Base-by-base conservation (phyloP, 768 basidiomycete species). In the Mycena leptocephala region DNA sequence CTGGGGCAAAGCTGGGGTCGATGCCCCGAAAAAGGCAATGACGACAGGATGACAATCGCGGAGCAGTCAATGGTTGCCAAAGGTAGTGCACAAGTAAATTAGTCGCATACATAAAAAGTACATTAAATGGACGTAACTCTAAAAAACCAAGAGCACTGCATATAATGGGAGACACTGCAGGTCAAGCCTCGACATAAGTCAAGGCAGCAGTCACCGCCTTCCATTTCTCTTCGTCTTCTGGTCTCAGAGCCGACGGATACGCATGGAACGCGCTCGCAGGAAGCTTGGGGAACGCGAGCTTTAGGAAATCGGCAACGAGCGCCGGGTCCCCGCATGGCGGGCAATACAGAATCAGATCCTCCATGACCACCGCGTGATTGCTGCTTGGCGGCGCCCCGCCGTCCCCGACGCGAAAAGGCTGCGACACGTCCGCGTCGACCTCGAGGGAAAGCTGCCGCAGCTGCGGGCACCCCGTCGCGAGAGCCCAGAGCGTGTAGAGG, bases 281-380 rank as follows among this genome's bases (percentile, higher is more conserved):
- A 0, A 78, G 72, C 28, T 62, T 16, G 4, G 77, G 74, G n/a
- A 78, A 78, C 65, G 74, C 77, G n/a, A n/a, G 33, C 3, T 73
- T 70, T 7, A 78, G 56, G 39, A 78, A 78, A 3, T 56, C 66
- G 0, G 66, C 61, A 43, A 78, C 77, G 46, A 76, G 59, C 48
- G 20, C 26, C 6, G 77, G 74, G 32, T 76, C 71, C 33, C 74
- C 77, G 43, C 77, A 78, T 20, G 77, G 77, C 55, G 77, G 67
- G 64, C 71, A 73, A 24, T 65, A 73, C 9, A 78, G 73, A 35
- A 20, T 69, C 28, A 78, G n/a, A 5, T 73, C 70, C 53, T 78
- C 71, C 66, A 72, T 65, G 26, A 70, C 48, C 33, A 30, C 46
- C 48, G 20, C 35, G 66, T 65, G 67, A 20, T 28, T 30, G 41